Percentiles rank a stretch among this genome's conserved stretches.
These are phyloP conservation scores for Saitozyma podzolica DNA, from an alignment of 768 basidiomycete genomes.

Conservation along the genomic window DNA sequence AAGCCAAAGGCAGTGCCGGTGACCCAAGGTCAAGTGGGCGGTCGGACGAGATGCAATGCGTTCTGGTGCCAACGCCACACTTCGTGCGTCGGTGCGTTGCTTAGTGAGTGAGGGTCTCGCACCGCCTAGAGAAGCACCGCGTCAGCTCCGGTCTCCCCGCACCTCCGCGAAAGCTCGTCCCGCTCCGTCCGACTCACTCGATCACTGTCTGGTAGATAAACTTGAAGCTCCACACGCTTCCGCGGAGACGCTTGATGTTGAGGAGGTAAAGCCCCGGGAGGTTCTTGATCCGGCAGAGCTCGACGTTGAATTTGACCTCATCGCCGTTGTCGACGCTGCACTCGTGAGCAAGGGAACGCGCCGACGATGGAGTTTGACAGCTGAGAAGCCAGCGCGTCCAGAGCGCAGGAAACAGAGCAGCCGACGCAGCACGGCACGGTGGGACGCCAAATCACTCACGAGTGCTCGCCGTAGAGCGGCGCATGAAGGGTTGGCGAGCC, in stretches of 20 bases:
- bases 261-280: slow-evolving; percentile 87
- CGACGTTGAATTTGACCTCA: slow-evolving; percentile 94
- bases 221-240: slow-evolving; percentile 77
- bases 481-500: slow-evolving; percentile 56
- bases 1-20: no score
- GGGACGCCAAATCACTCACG: slow-evolving; percentile 26
- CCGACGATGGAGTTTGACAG: neutral
- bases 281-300: slow-evolving; percentile 85
- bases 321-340: slow-evolving; percentile 79
- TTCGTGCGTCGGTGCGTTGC: no score
- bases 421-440: no score
- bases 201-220: slow-evolving; percentile 53
- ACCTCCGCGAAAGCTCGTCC: no score
- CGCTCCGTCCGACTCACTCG: slow-evolving; percentile 41
- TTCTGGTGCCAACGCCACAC: no score
- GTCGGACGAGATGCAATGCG: no score
- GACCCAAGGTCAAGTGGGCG: no score
- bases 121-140: slow-evolving; percentile 6
- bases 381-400: neutral
- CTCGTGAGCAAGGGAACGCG: neutral
- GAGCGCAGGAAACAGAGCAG: no score
- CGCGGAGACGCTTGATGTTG: slow-evolving; percentile 88
- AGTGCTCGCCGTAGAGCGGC: slow-evolving; percentile 70
- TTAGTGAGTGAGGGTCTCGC: slow-evolving; percentile 26
- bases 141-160: no score